A percentile compares a stretch with the other conserved stretches of the same genome.
Evolutionary conservation across 768 basidiomycete species (phyloP).

Genomic region (Peribolospora kevripleyi): DNA sequence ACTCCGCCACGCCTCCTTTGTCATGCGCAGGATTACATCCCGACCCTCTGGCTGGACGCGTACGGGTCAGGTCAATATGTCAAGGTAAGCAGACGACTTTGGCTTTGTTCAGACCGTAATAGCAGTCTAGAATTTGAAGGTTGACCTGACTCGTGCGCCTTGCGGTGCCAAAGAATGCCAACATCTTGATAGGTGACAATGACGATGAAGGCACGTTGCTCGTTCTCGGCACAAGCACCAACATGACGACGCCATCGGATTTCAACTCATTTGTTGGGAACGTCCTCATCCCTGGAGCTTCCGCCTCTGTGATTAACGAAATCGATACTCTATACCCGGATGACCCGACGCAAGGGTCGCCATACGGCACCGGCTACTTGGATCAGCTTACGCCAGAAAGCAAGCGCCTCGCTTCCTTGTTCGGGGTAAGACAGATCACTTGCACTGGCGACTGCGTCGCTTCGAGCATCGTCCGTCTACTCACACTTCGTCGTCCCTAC

Average conservation of each 20-base stretch:
- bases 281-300: neutral
- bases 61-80: too few relatives aligned
- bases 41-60: too few relatives aligned
- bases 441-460: neutral
- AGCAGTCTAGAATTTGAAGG: too few relatives aligned
- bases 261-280: neutral
- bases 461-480: neutral
- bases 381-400: slow-evolving; percentile 6
- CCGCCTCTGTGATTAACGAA: neutral
- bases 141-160: too few relatives aligned
- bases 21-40: too few relatives aligned
- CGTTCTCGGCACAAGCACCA: neutral
- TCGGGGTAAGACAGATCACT: neutral
- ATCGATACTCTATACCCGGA: slow-evolving; percentile 9
- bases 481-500: neutral
- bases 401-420: slow-evolving; percentile 9
- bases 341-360: slow-evolving; percentile 10
- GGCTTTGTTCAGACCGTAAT: too few relatives aligned
- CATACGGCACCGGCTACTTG: slow-evolving; percentile 12
- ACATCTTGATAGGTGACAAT: neutral
- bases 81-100: too few relatives aligned
- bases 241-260: too few relatives aligned
- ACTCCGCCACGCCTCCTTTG: too few relatives aligned
- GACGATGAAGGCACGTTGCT: slow-evolving; percentile 1
- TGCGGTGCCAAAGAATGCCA: neutral